These are phyloP conservation scores for Cairneyella variabilis DNA, from an alignment of 495 filamentous ascomycete species.

Conservation along the genomic window DNA sequence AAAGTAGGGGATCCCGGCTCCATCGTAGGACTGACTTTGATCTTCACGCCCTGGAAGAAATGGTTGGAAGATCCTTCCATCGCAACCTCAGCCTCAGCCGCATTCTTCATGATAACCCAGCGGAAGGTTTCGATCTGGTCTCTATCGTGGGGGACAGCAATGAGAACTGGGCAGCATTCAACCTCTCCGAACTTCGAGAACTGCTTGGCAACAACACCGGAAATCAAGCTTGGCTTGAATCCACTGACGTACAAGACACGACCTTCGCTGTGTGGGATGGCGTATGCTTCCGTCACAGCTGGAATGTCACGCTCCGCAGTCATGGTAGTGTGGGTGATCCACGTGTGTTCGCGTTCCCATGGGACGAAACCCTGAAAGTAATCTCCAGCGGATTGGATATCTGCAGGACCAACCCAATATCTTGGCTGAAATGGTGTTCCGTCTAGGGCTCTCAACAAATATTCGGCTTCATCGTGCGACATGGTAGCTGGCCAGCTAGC, in stretches of 20 bases:
- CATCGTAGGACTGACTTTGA: slow-evolving; percentile 2
- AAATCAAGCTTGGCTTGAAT: not conserved
- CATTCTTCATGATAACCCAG: slow-evolving; percentile 17
- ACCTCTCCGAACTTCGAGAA: slow-evolving; percentile 7
- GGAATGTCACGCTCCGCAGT: not conserved
- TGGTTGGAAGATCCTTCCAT: not conserved
- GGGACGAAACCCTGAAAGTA: too few relatives aligned
- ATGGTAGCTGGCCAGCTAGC: too few relatives aligned
- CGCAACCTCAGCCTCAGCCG: slow-evolving; percentile 1
- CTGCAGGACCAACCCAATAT: too few relatives aligned
- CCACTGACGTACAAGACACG: slow-evolving; percentile 18
- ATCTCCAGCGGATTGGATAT: too few relatives aligned
- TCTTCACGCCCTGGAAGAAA: not conserved
- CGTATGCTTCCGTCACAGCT: slow-evolving; percentile 9
- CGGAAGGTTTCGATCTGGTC: slow-evolving; percentile 19
- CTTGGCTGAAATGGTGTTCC: too few relatives aligned
- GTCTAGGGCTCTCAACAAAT: too few relatives aligned
- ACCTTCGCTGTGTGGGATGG: not conserved
- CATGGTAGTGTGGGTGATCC: not conserved
- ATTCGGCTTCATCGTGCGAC: too few relatives aligned
- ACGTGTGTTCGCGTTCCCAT: slow-evolving; percentile 4
- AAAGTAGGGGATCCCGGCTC: not conserved
- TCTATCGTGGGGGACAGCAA: slow-evolving; percentile 4
- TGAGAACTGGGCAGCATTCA: slow-evolving; percentile 2
- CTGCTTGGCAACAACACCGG: not conserved